A percentile compares a stretch with the other conserved stretches of the same genome.
Evolutionary conservation across 768 basidiomycete species (phyloP).

Genomic region (Rossbeevera mucosa): DNA sequence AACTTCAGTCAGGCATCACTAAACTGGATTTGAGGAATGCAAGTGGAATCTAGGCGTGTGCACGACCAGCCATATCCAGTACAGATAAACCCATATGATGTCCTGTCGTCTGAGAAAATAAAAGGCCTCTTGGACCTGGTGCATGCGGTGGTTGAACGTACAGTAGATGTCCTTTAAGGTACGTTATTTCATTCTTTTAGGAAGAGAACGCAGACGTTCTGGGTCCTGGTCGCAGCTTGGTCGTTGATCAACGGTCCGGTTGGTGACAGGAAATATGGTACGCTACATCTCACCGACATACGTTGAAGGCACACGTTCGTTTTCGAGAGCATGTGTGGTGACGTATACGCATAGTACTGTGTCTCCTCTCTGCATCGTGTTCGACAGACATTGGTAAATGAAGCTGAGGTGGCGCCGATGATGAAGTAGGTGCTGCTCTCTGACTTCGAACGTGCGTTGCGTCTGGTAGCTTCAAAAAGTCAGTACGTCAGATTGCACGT

Average conservation of each 20-base stretch:
- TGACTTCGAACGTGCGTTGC: constrained; percentile 43
- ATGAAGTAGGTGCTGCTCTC: constrained; percentile 54
- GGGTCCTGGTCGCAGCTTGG: constrained; percentile 38
- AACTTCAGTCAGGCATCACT: constrained; percentile 74
- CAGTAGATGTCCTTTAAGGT: neutral
- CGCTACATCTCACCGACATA: constrained; percentile 19
- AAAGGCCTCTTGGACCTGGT: constrained; percentile 51
- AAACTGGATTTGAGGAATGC: constrained; percentile 66
- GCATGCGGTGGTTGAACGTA: constrained; percentile 7
- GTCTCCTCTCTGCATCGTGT: neutral
- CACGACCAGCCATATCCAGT: constrained; percentile 80
- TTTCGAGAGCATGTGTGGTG: neutral
- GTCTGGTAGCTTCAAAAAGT: neutral
- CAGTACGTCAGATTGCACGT: neutral
- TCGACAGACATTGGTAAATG: no score
- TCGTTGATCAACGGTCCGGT: constrained; percentile 73
- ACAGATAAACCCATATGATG: constrained; percentile 53
- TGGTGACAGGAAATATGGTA: constrained; percentile 59
- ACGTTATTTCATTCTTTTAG: neutral
- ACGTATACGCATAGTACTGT: neutral
- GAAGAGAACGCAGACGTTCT: neutral
- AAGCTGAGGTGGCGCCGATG: constrained; percentile 25
- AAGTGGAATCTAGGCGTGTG: constrained; percentile 71
- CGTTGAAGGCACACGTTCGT: neutral
- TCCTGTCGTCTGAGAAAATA: constrained; percentile 51